Conservation (phyloP, 306 rosid species). For the Erythrophleum fordii region DNA sequence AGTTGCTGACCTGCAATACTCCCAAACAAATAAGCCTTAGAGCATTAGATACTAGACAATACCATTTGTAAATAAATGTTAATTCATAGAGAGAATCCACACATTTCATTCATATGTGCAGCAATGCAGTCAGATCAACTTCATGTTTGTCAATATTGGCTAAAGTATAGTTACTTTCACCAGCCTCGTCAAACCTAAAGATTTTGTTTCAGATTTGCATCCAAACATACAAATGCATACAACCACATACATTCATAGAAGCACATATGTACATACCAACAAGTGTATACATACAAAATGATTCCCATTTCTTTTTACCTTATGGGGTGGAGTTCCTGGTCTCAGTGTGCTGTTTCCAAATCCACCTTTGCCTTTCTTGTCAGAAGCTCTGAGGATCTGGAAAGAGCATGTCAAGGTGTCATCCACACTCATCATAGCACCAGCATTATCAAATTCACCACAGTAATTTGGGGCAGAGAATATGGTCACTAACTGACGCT, state of each 20-base stretch:
- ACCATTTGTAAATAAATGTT: not conserved
- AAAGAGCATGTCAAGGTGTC: constrained; percentile 67
- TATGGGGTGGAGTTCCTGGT: constrained; percentile 30
- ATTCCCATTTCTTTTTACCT: not conserved
- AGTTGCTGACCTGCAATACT: not conserved
- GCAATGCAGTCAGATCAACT: constrained; percentile 1
- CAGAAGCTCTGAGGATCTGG: constrained; percentile 64
- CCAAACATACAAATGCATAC: not conserved
- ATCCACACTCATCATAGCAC: constrained; percentile 75
- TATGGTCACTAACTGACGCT: constrained; percentile 63
- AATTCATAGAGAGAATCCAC: constrained; percentile 1
- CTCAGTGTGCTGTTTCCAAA: constrained; percentile 13
- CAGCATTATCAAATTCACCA: constrained; percentile 48
- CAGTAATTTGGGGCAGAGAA: constrained; percentile 31
- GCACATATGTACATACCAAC: not conserved
- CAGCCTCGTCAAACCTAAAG: not conserved
- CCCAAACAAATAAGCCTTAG: not conserved
- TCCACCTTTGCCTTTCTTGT: constrained; percentile 54
- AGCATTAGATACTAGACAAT: not conserved
- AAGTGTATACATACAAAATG: not conserved
- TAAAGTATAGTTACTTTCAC: not conserved
- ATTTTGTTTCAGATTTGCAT: not conserved
- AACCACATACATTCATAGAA: not conserved
- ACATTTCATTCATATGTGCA: not conserved
- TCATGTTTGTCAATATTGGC: constrained; percentile 1